phyloP scores from a whole-genome alignment of 371 early-diverging fungal genomes.

The Mortierella sp. region DNA sequence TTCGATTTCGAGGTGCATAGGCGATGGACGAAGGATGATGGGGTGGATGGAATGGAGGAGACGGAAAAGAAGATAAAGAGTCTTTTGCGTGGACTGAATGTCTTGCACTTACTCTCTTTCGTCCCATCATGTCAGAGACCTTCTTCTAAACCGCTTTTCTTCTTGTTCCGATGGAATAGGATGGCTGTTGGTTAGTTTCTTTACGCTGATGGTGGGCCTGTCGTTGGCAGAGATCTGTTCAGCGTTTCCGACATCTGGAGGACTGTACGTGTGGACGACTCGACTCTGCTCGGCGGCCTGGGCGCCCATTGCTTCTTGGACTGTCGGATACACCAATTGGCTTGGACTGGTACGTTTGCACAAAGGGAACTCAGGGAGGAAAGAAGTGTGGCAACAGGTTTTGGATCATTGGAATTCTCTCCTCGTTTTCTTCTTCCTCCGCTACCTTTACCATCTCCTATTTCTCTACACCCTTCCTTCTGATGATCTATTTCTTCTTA shows the following conservation, averaged over 20 bases:
- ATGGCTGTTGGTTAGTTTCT: conserved; percentile 76
- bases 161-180: conserved; percentile 29
- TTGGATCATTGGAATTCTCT: not conserved
- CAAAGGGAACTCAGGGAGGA: not conserved
- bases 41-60: not conserved
- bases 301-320: conserved; percentile 68
- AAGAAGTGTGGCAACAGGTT: not conserved
- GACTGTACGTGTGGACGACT: conserved; percentile 76
- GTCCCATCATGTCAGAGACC: not conserved
- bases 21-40: not conserved
- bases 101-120: not conserved
- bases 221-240: conserved; percentile 83
- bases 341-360: conserved; percentile 60
- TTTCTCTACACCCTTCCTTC: not conserved
- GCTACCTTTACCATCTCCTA: not conserved
- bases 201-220: conserved; percentile 74
- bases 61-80: not conserved
- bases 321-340: conserved; percentile 74
- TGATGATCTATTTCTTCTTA: not conserved
- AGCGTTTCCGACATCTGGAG: conserved; percentile 79
- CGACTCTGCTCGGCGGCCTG: conserved; percentile 61
- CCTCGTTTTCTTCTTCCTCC: not conserved
- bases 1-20: not conserved
- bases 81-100: not conserved
- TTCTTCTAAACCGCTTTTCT: not conserved